Evolutionary conservation across 129 eudicot genomes (phyloP), one percentile per base, ranked within the genome.

Genomic region (Artemisia annua): DNA sequence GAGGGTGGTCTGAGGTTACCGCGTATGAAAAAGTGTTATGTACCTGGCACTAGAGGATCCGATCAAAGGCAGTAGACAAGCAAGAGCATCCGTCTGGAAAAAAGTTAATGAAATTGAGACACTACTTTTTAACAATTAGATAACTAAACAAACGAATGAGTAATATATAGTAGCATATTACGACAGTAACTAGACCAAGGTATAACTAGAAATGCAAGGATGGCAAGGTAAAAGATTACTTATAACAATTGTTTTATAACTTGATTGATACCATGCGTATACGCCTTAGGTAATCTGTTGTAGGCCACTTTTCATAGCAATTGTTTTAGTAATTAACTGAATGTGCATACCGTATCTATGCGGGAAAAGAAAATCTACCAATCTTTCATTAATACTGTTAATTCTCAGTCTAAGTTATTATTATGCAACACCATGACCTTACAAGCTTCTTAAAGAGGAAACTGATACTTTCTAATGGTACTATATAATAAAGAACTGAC

Each of bases 11-110:
- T 0, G 24, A 20, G 69, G 24, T 20, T 20, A 20, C 24, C 17
- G 66, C 22, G 12, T 63, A 48, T 50, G 11, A 39, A 55, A 26
- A 79, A 17, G 20, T n/a, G 62, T 52, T 11, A 32, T 70, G 80
- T 74, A 95, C 99, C 99, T 95, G 83, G 79, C 82, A 70, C 72
- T 77, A 58, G 99, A 95, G 72, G 99, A 88, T 60, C 99, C 99
- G 28, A 95, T 95, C 85, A 95, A 77, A 10, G 99, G 99, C 75
- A 95, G 94, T 76, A 95, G 82, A 66, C 88, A 91, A 68, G 85
- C 91, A 17, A 95, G 88, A 83, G 99, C 97, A 86, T 95, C 99
- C 51, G 99, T 95, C 99, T 95, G 87, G 61, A 79, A 62, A 11
- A 55, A 78, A 73, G 62, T 58, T 43, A 13, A 55, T 43, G 51